These are phyloP conservation scores for Tulasnella sp. DNA, from an alignment of 768 basidiomycete species.

Conservation along the genomic window DNA sequence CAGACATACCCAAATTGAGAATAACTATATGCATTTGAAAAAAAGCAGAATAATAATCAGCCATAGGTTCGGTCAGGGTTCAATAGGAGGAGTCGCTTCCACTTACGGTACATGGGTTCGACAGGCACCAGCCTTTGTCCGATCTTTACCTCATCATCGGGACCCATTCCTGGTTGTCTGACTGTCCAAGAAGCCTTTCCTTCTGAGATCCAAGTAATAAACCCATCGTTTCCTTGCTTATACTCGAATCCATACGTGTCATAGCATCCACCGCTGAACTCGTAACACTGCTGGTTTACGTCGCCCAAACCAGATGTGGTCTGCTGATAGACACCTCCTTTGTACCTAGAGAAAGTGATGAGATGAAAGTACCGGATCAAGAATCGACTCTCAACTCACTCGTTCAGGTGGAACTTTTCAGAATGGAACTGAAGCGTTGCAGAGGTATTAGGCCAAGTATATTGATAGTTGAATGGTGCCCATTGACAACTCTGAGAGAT, in stretches of 20 bases:
- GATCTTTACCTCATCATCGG: constrained; percentile 49
- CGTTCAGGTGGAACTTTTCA: constrained; percentile 39
- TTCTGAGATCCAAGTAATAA: constrained; percentile 68
- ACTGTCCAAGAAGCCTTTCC: constrained; percentile 57
- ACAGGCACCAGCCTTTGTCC: constrained; percentile 56
- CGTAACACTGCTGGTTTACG: constrained; percentile 66
- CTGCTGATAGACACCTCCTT: constrained; percentile 70
- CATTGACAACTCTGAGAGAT: constrained; percentile 14
- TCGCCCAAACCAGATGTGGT: constrained; percentile 56
- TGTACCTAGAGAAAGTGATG: constrained; percentile 49
- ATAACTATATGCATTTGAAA: constrained; percentile 36
- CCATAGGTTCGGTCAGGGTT: background rate
- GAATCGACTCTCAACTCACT: no score
- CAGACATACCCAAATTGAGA: constrained; percentile 71
- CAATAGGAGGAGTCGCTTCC: no score
- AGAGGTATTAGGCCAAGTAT: constrained; percentile 53
- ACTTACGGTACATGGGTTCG: constrained; percentile 87
- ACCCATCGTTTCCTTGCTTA: constrained; percentile 59
- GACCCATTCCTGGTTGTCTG: constrained; percentile 46
- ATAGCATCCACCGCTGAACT: constrained; percentile 25
- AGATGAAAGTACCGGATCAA: no score
- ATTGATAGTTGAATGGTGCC: constrained; percentile 59
- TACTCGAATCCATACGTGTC: constrained; percentile 75
- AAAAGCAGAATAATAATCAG: background rate
- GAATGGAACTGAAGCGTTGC: constrained; percentile 29